Base-by-base conservation (phyloP, 108 stramenopile genomes). In the Cyclostephanos tholiformis region DNA sequence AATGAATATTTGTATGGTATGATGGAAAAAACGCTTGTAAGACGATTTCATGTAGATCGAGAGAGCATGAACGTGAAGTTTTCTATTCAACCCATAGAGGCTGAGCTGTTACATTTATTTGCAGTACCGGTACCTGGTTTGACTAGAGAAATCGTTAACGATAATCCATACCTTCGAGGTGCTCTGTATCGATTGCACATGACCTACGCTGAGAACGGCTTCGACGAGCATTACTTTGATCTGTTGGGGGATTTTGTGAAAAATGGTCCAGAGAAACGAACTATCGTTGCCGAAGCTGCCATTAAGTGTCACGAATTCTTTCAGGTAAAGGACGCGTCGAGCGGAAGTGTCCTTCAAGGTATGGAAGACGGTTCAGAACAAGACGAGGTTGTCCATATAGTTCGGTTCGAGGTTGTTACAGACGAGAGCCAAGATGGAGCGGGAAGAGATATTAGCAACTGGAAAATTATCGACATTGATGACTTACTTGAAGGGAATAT, bases 321-420 rank as follows among this genome's bases (percentile, higher is more conserved):
- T 60, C 80, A 74, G 36, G 64, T 81, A 7, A 69, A 64, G 20
- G 80, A 74, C 70, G 32, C 25, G 25, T 36, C 17, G 10, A 73
- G 30, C 12, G 79, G 79, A 0, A n/a, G 19, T 39, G 52, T 80
- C 14, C 7, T 80, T 13, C 66, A 72, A 50, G 79, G 79, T 11
- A 80, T 80, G 79, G 51, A 65, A 29, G 73, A 81, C 65, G 69
- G 38, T 13, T 55, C 26, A 1, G 80, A 64, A 29, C 69, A 63
- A 43, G 80, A 81, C 23, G 73, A 74, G 68, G 73, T 74, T 27
- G 62, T 69, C 14, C 80, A 81, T 71, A 41, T 69, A n/a, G 80
- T 74, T 12, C 67, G 80, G 20, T 81, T 81, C 74, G 80, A 81
- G 41, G 69, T 81, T 9, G 80, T 81, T 16, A 81, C 80, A 2